phyloP scores from a whole-genome alignment of 2,329 filamentous ascomycete genomes.

The Ophiostoma perfectum region DNA sequence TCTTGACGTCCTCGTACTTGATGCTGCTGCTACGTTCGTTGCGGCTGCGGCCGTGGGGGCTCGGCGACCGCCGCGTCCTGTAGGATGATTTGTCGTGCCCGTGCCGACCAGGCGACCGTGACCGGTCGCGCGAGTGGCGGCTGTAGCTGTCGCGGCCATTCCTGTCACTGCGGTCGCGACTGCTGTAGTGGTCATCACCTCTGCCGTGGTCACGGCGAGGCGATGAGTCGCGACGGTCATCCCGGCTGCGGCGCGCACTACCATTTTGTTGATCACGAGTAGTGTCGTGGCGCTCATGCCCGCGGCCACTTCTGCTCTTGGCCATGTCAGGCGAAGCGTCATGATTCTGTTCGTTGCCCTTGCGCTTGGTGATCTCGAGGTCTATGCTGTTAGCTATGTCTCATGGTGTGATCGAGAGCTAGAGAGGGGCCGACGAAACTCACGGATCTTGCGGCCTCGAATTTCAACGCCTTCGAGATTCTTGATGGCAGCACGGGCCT shows the following conservation, averaged over 20 bases:
- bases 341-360: background rate
- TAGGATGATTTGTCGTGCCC: slow-evolving; percentile 39
- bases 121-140: slow-evolving; percentile 53
- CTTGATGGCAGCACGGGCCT: slow-evolving; percentile 70
- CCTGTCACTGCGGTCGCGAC: slow-evolving; percentile 2
- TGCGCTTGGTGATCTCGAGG: slow-evolving; percentile 50
- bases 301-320: slow-evolving; percentile 30
- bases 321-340: background rate
- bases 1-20: slow-evolving; percentile 12
- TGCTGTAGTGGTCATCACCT: slow-evolving; percentile 12
- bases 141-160: slow-evolving; percentile 42
- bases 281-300: background rate
- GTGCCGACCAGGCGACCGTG: slow-evolving; percentile 58
- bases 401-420: no score
- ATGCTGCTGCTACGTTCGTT: slow-evolving; percentile 34
- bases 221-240: slow-evolving; percentile 48
- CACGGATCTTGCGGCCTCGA: slow-evolving; percentile 88
- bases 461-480: slow-evolving; percentile 75
- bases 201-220: slow-evolving; percentile 40
- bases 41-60: slow-evolving; percentile 40
- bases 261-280: background rate
- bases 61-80: slow-evolving; percentile 61
- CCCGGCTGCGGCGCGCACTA: slow-evolving; percentile 12
- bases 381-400: slow-evolving; percentile 49
- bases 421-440: slow-evolving; percentile 37